phyloP scores from a whole-genome alignment of 164 flowering plant genomes.

The Sextonia rubra region DNA sequence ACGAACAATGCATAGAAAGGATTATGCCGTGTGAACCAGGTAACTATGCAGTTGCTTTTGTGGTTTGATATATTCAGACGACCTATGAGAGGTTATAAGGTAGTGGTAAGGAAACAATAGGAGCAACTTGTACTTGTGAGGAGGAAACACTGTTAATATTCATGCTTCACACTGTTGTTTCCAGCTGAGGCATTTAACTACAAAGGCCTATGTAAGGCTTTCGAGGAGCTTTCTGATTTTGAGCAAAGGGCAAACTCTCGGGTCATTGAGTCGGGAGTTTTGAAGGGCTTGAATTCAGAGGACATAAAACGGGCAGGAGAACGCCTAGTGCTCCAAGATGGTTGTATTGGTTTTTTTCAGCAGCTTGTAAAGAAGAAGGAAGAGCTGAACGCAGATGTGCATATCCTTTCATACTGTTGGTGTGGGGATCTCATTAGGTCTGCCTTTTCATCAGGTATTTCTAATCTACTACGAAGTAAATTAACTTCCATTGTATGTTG shows the following conservation, averaged over 20 bases:
- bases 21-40: conserved; percentile 56
- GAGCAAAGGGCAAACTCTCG: conserved; percentile 74
- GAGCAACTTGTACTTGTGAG: background rate
- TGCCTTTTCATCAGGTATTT: conserved; percentile 77
- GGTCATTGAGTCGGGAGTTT: conserved; percentile 72
- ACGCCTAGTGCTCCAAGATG: conserved; percentile 67
- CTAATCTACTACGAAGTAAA: background rate
- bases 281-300: conserved; percentile 75
- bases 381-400: conserved; percentile 46
- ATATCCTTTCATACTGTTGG: conserved; percentile 90
- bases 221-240: conserved; percentile 66
- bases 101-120: background rate
- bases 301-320: conserved; percentile 79
- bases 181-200: conserved; percentile 54
- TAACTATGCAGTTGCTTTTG: conserved; percentile 13
- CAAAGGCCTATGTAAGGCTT: conserved; percentile 51
- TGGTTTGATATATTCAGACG: background rate
- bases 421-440: conserved; percentile 87
- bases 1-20: conserved; percentile 81
- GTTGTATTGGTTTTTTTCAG: conserved; percentile 63
- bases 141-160: background rate
- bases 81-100: background rate
- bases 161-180: conserved; percentile 18
- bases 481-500: background rate
- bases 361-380: conserved; percentile 37